Evolutionary conservation across 495 filamentous ascomycete genomes (phyloP).

Genomic region (Cairneyella variabilis): DNA sequence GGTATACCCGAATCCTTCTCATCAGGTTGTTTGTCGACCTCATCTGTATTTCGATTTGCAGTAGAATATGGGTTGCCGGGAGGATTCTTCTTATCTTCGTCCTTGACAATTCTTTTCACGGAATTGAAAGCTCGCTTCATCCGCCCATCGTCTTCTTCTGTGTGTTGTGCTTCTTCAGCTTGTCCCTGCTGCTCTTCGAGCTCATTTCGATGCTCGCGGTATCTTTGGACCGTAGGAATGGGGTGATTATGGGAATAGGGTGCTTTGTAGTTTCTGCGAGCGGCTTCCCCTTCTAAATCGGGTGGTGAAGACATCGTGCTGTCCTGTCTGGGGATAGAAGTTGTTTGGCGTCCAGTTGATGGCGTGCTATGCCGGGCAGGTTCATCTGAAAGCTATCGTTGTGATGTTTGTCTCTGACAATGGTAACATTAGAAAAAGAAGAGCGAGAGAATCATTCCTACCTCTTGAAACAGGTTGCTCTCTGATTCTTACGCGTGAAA

Average conservation of each 20-base stretch:
- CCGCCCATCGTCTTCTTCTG: slow-evolving; percentile 34
- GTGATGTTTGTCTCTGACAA: no score
- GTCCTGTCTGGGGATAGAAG: no score
- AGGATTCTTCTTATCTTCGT: slow-evolving; percentile 30
- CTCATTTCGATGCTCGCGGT: slow-evolving; percentile 51
- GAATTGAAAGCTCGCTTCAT: slow-evolving; percentile 34
- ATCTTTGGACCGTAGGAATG: slow-evolving; percentile 60
- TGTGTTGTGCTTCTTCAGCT: slow-evolving; percentile 37
- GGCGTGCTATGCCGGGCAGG: no score
- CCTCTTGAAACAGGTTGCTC: no score
- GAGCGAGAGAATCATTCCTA: no score
- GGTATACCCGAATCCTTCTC: slow-evolving; percentile 14
- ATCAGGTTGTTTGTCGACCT: slow-evolving; percentile 11
- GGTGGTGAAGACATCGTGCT: slow-evolving; percentile 6
- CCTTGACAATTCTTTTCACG: slow-evolving; percentile 39
- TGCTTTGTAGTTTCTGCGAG: slow-evolving; percentile 40
- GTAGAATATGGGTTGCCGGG: slow-evolving; percentile 39
- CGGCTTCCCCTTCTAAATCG: slow-evolving; percentile 41
- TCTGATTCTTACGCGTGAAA: no score
- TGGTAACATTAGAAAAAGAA: no score
- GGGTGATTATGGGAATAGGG: slow-evolving; percentile 55
- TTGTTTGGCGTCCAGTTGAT: no score
- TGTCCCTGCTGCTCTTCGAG: slow-evolving; percentile 36
- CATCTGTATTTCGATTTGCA: slow-evolving; percentile 29
- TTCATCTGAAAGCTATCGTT: no score